Evolutionary conservation across 805 yeast species (phyloP).

Genomic region (Starmerella gropengiesseri): DNA sequence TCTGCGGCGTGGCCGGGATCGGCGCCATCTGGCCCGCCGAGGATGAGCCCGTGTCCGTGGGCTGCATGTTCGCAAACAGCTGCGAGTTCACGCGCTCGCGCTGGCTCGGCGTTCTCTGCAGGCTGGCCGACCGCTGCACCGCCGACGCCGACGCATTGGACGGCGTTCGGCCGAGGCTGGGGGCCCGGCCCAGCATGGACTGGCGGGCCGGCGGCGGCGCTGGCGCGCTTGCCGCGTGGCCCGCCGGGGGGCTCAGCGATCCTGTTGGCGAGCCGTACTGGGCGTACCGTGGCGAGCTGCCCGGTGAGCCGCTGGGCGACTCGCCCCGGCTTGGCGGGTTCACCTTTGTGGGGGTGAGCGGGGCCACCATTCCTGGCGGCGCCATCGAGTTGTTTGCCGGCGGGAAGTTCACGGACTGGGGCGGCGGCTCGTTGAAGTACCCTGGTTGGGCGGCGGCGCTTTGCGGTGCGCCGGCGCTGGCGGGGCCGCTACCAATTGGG

Average conservation of each 20-base stretch:
- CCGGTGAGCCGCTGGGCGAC: slow-evolving; percentile 2
- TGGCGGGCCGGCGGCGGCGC: slow-evolving; percentile 20
- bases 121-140: slow-evolving; percentile 1
- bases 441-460: not conserved
- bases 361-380: slow-evolving; percentile 3
- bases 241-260: not conserved
- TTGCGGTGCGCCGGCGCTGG: too few species aligned
- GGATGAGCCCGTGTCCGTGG: slow-evolving; percentile 3
- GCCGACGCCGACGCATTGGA: slow-evolving; percentile 12
- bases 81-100: slow-evolving; percentile 13
- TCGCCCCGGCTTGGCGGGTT: slow-evolving; percentile 2
- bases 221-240: slow-evolving; percentile 7
- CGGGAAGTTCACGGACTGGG: not conserved
- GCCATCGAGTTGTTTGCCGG: not conserved
- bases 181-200: slow-evolving; percentile 9
- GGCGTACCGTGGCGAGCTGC: too few species aligned
- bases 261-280: slow-evolving; percentile 1
- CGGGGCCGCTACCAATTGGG: too few species aligned
- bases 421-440: too few species aligned
- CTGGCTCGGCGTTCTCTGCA: slow-evolving; percentile 16
- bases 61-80: slow-evolving; percentile 12
- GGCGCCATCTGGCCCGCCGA: slow-evolving; percentile 9
- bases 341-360: slow-evolving; percentile 13
- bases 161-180: slow-evolving; percentile 13
- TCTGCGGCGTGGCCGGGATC: slow-evolving; percentile 11